Evolutionary conservation across 1,139 yeast genomes (phyloP), one percentile per base, ranked within the genome.

Genomic region (Candida albicans): DNA sequence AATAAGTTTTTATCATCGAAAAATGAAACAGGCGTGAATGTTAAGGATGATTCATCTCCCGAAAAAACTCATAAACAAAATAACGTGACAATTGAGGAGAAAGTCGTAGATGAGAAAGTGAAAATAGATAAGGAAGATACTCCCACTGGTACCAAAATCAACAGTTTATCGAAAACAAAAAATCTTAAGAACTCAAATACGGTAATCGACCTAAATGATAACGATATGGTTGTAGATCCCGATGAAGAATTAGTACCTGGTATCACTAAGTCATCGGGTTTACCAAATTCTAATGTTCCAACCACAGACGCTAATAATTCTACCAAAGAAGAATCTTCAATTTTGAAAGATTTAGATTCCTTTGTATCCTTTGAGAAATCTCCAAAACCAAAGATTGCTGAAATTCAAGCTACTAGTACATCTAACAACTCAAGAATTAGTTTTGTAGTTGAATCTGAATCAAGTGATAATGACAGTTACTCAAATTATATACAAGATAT

Each of bases 401-500:
- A 41, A n/a, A 28, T 45, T 32, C 40, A 45, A 37, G 44, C 35
- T 22, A 31, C 44, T 11, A 42, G 44, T 34, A 42, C 45, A 5
- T 38, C 38, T 12, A 40, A 48, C 35, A 40, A 39, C 34, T 32
- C 45, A 1, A 32, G 45, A 11, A 14, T 25, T 14, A 45, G 42
- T 15, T 28, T 39, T 24, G 45, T 41, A 30, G 40, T 32, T 10
- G 40, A 22, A 26, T 26, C 43, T 12, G 51, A 41, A 26, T 29
- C 43, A 12, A 50, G 40, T 29, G 34, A 39, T 24, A 35, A 35
- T 4, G 35, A 35, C 34, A 29, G 31, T 27, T 35, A 53, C 41
- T 46, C 58, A 0, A 54, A 53, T 15, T 57, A 56, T 33, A 52
- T 59, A 27, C 46, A 50, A 18, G 62, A 57, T 40, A 56, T 57